Conservation (phyloP, 2,329 filamentous ascomycete species). For the Zasmidium cellare region DNA sequence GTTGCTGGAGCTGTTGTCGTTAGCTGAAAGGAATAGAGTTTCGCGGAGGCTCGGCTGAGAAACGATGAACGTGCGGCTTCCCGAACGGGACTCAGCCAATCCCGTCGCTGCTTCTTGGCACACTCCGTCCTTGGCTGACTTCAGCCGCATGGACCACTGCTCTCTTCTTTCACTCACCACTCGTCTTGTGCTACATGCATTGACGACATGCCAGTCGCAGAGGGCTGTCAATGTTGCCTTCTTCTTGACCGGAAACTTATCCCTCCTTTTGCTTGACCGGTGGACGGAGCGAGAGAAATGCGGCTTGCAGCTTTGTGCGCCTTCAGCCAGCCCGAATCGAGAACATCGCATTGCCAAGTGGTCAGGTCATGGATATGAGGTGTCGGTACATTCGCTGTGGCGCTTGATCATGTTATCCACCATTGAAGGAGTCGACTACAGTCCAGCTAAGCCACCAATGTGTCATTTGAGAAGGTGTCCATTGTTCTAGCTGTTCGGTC, state of each 20-base stretch:
- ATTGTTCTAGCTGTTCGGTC: too few species aligned
- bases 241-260: neutral
- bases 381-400: neutral
- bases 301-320: neutral
- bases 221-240: neutral
- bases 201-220: neutral
- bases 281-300: neutral
- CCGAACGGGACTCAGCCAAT: neutral
- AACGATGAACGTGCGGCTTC: neutral
- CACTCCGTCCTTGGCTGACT: neutral
- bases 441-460: too few species aligned
- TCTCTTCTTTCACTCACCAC: neutral
- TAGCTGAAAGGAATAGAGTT: neutral
- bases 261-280: neutral
- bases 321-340: neutral
- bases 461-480: too few species aligned
- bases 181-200: neutral
- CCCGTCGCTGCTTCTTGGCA: neutral
- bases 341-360: neutral
- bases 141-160: neutral
- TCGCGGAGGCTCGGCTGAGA: neutral
- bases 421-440: too few species aligned
- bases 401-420: too few species aligned
- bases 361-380: neutral
- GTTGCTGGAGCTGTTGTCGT: neutral